Percentiles rank a stretch among this genome's conserved stretches.
These are phyloP conservation scores for Candida odintsovae DNA, from an alignment of 805 yeast species.

Conservation along the genomic window DNA sequence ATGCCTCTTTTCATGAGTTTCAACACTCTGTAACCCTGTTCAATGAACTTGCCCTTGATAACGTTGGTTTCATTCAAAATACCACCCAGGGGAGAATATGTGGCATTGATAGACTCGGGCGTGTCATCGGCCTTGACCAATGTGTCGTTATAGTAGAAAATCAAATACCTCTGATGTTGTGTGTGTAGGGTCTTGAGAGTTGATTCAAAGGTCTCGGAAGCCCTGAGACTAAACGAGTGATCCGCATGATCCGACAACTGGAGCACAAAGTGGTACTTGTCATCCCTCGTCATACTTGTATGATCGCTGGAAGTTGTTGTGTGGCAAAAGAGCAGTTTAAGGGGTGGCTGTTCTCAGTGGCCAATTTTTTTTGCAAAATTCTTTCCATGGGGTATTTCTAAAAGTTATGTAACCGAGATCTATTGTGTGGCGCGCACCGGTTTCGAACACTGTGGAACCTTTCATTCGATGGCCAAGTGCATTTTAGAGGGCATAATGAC, in stretches of 20 bases:
- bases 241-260: not conserved
- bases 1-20: not conserved
- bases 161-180: not conserved
- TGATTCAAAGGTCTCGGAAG: not conserved
- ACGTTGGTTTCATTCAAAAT: not conserved
- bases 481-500: too few species aligned
- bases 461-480: too few species aligned
- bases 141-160: not conserved
- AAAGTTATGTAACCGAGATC: not conserved
- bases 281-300: not conserved
- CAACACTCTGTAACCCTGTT: not conserved
- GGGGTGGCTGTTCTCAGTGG: not conserved
- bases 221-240: not conserved
- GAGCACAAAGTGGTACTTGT: not conserved
- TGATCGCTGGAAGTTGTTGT: not conserved
- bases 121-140: not conserved
- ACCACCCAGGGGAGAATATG: not conserved
- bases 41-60: not conserved
- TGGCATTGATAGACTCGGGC: not conserved
- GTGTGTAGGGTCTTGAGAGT: not conserved
- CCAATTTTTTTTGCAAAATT: not conserved
- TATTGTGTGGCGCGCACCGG: not conserved
- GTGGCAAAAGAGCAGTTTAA: not conserved
- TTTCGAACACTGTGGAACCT: not conserved
- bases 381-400: not conserved